phyloP scores from a whole-genome alignment of 352 stramenopile genomes.

The Pythium guiyangense region DNA sequence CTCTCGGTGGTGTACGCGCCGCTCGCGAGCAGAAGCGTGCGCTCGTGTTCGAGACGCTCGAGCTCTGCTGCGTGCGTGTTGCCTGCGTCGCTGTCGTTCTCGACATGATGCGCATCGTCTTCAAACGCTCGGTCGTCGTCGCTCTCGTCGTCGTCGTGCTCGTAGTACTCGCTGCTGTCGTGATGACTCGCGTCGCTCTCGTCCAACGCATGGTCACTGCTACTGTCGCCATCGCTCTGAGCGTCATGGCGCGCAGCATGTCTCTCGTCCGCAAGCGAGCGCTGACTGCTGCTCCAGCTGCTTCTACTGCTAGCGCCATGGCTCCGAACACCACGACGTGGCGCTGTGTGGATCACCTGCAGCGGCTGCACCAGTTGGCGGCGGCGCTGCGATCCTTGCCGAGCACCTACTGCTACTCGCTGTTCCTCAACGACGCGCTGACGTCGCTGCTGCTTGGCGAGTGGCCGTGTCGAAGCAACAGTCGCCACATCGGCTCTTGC shows the following conservation, averaged over 20 bases:
- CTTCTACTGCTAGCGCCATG: background rate
- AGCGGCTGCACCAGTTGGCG: background rate
- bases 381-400: background rate
- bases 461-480: no score
- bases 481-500: background rate
- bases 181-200: background rate
- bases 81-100: slow-evolving; percentile 7
- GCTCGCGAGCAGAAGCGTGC: slow-evolving; percentile 50
- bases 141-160: slow-evolving; percentile 1
- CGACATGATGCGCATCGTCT: background rate
- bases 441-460: background rate
- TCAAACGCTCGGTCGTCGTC: background rate
- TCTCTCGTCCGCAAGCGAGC: background rate
- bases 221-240: background rate
- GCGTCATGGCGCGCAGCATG: background rate
- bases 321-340: background rate
- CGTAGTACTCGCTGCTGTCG: slow-evolving; percentile 14
- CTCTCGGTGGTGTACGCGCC: slow-evolving; percentile 58
- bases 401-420: no score
- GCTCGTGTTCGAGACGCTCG: slow-evolving; percentile 41
- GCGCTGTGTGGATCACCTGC: background rate
- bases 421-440: background rate
- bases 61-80: slow-evolving; percentile 21
- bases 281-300: background rate
- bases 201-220: background rate